These are phyloP conservation scores for Rhizoclosmatium globosum DNA, from an alignment of 192 early-diverging fungal species.

Conservation along the genomic window DNA sequence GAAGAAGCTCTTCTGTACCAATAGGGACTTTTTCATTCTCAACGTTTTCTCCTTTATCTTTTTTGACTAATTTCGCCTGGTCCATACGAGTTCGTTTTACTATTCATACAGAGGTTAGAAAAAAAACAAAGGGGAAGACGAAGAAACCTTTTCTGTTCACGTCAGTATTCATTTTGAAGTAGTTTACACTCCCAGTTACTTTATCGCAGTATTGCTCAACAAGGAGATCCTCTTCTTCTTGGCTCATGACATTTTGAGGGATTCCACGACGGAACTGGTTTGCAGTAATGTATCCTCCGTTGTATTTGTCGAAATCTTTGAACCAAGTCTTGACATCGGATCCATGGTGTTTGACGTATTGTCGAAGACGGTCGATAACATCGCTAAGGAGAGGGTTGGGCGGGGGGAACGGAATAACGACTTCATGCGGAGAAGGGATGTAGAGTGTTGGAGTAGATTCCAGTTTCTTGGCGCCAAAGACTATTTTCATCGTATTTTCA, in stretches of 20 bases:
- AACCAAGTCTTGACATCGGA: constrained; percentile 68
- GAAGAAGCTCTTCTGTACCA: constrained; percentile 62
- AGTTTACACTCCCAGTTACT: constrained; percentile 58
- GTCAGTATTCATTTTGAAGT: constrained; percentile 68
- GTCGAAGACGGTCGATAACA: constrained; percentile 49
- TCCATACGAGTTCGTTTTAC: constrained; percentile 12
- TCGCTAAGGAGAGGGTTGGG: constrained; percentile 41
- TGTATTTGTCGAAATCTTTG: constrained; percentile 67
- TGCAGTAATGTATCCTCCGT: constrained; percentile 57
- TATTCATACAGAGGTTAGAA: neutral
- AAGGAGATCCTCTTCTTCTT: constrained; percentile 59
- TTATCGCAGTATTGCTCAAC: constrained; percentile 52
- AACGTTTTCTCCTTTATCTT: constrained; percentile 32
- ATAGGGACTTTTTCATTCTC: constrained; percentile 55
- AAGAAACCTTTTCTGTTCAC: constrained; percentile 59
- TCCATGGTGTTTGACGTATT: constrained; percentile 64
- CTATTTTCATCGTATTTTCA: constrained; percentile 31
- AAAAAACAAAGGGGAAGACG: constrained; percentile 1
- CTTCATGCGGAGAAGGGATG: constrained; percentile 52
- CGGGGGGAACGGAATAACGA: constrained; percentile 54
- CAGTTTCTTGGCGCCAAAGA: constrained; percentile 57
- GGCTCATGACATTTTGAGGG: constrained; percentile 54
- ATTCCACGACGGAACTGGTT: constrained; percentile 66
- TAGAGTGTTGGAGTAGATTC: constrained; percentile 54
- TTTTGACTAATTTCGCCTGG: constrained; percentile 30